These are phyloP conservation scores for Saccharomycopsis sp. DNA, from an alignment of 805 yeast species.

Conservation along the genomic window DNA sequence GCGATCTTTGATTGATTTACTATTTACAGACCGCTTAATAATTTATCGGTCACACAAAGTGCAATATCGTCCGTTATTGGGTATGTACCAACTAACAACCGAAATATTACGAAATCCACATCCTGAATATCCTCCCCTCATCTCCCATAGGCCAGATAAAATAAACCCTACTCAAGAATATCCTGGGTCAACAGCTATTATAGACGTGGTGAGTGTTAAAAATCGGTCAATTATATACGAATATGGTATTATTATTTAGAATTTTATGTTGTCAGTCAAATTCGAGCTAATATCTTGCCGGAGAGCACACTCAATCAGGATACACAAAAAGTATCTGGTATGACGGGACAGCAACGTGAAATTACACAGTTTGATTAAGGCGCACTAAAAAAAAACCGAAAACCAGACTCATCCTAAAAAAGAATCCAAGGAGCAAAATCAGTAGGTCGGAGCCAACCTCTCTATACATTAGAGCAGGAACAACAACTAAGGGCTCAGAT, in stretches of 20 bases:
- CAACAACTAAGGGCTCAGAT: neutral
- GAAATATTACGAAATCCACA: neutral
- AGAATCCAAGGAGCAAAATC: neutral
- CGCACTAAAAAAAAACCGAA: neutral
- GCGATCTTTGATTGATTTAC: neutral
- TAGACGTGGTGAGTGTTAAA: neutral
- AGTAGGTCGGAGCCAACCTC: no score
- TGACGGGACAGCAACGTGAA: neutral
- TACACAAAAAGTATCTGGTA: neutral
- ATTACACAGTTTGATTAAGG: neutral
- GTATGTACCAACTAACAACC: no score
- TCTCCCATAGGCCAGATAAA: neutral
- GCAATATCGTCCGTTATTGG: neutral
- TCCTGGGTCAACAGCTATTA: neutral
- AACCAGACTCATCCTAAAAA: neutral
- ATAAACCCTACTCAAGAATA: neutral
- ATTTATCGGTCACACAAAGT: neutral
- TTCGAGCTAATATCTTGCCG: neutral
- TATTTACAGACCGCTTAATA: neutral
- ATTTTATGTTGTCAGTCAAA: neutral
- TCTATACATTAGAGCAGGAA: neutral
- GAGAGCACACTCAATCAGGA: neutral
- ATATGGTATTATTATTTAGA: neutral
- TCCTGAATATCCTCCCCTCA: neutral
- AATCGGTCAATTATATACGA: neutral